Percentiles rank a stretch among this genome's conserved stretches.
Conservation (phyloP, 148 eudicot species). For the Silene uniflora region DNA sequence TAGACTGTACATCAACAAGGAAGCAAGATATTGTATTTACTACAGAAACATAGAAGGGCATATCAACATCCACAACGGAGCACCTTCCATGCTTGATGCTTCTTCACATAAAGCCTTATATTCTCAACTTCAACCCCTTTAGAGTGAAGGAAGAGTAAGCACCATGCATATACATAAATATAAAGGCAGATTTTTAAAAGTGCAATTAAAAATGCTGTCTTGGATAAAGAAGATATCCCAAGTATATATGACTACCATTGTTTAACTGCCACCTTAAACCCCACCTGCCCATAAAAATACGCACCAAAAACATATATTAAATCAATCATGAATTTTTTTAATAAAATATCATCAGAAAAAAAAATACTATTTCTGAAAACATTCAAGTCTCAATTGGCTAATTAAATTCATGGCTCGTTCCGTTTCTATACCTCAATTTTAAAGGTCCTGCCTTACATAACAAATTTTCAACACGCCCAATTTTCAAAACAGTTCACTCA, state of each 20-base stretch:
- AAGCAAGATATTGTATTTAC: background rate
- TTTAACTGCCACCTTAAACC: constrained; percentile 13
- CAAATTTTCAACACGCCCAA: background rate
- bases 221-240: background rate
- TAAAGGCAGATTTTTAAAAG: background rate
- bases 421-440: background rate
- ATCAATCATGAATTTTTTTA: background rate
- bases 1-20: too few species aligned
- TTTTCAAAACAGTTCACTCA: background rate
- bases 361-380: constrained; percentile 5
- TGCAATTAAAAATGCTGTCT: background rate
- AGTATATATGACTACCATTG: constrained; percentile 6
- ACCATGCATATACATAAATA: background rate
- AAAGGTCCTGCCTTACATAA: background rate
- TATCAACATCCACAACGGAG: background rate
- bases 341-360: background rate
- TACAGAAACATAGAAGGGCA: background rate
- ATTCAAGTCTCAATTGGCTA: background rate
- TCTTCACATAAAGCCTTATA: constrained; percentile 3
- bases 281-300: background rate
- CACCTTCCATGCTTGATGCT: background rate
- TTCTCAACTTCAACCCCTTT: background rate
- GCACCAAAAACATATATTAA: background rate
- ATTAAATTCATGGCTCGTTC: background rate
- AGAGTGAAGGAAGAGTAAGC: background rate